Base-by-base conservation (phyloP, 306 rosid genomes). In the Datisca glomerata region DNA sequence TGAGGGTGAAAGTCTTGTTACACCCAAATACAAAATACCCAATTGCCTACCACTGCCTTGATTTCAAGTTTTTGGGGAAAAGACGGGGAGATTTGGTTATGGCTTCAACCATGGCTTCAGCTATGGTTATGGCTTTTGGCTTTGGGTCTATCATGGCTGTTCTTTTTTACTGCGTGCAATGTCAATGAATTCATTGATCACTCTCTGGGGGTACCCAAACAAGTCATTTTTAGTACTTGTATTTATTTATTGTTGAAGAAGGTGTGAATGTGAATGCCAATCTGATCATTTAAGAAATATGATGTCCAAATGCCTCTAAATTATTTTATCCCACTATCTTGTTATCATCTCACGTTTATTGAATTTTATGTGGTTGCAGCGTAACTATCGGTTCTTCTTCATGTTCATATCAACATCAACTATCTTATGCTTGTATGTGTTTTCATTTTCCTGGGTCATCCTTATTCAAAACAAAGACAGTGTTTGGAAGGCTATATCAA, bases 321-420 rank as follows among this genome's bases (percentile, higher is more conserved):
- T 16, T 21, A 36, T 19, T 22, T 5, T 4, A 14, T 10, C 18
- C 21, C 24, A 13, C 17, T 2, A 15, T 29, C 29, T 28, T 14
- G 28, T 15, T 45, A 27, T n/a, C 27, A 16, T 25, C 27, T 13
- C n/a, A 12, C 31, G 18, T 27, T 28, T 6, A 12, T 39, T 14
- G 43, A 54, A 35, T 39, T 59, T 61, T 73, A 60, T 36, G 21
- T 55, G 45, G 13, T 48, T 80, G 91, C 94, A 89, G 95, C 79
- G 91, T 47, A 89, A 89, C 66, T 89, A 89, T 64, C 75, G 93
- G 43, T 80, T 63, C 69, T 89, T 89, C 84, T 70, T 84, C 81
- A 45, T 78, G 83, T 89, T 89, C 69, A 70, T 89, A 58, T 57
- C 91, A 21, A 89, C 93, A 24, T 84, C 95, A 40, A 77, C 98